These are phyloP conservation scores for Suhomyces bolitotheri DNA, from an alignment of 1,139 yeast genomes.

Conservation along the genomic window DNA sequence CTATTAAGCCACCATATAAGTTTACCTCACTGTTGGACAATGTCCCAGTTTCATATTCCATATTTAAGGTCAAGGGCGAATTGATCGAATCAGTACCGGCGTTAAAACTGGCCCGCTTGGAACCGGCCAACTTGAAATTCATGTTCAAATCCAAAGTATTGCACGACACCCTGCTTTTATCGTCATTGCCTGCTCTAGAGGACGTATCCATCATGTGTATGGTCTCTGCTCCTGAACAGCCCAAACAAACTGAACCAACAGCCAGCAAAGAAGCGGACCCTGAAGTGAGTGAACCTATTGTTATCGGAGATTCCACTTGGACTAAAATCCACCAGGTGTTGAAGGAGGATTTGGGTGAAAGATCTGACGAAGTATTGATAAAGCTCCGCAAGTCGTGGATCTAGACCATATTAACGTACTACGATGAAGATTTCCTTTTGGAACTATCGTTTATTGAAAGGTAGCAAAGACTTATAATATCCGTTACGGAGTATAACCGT, in stretches of 20 bases:
- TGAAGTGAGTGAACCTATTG: conserved; percentile 17
- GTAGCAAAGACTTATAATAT: no score
- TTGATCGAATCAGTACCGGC: conserved; percentile 31
- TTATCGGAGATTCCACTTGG: conserved; percentile 32
- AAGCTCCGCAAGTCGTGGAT: conserved; percentile 32
- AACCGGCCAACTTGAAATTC: conserved; percentile 36
- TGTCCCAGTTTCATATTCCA: conserved; percentile 28
- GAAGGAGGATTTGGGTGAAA: conserved; percentile 31
- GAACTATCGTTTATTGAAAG: no score
- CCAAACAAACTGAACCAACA: background rate
- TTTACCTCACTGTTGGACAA: conserved; percentile 29
- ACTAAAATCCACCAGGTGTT: conserved; percentile 29
- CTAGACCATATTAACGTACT: no score
- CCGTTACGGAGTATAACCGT: no score
- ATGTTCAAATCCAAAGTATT: conserved; percentile 47
- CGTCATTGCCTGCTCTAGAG: conserved; percentile 23
- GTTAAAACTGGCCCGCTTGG: conserved; percentile 25
- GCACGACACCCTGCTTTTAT: conserved; percentile 36
- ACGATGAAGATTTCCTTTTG: no score
- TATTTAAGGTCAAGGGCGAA: conserved; percentile 35
- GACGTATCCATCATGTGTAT: conserved; percentile 38
- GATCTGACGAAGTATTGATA: conserved; percentile 28
- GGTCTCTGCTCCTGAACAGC: conserved; percentile 29
- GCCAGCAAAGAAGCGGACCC: conserved; percentile 17
- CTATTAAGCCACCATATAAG: conserved; percentile 48